Base-by-base conservation (phyloP, 176 grass and related monocot genomes). In the Stipa capillata region DNA sequence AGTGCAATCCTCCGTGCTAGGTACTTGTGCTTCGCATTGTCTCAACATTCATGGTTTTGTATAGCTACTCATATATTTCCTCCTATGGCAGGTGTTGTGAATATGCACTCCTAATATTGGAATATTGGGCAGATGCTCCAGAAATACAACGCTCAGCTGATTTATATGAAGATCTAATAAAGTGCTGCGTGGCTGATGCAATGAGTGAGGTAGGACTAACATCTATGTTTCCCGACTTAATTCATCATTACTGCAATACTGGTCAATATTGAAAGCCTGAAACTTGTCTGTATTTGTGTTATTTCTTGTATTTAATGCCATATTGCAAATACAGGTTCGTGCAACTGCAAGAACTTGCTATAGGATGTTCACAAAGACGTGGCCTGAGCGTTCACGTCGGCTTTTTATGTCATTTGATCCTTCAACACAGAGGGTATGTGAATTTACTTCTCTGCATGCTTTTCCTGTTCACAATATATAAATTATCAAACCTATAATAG, bases 121-220 rank as follows among this genome's bases (percentile, higher is more conserved):
- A 97, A 82, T 93, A 93, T 83, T 93, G 94, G 94, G 91, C 91
- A 48, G 94, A 97, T 89, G 91, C 91, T 65, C 91, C 78, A 74
- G 94, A 97, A 90, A 97, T 97, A 87, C 94, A 97, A 57, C 80
- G 81, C 23, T 85, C 91, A 75, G 88, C 88, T 77, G 94, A 93
- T 85, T 73, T 93, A 7, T 97, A 97, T 52, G 91, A 97, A 89
- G 88, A 97, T 79, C 35, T 93, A 63, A 93, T 97, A 84, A 97
- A 85, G 57, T 93, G 86, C 70, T 93, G 91, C 73, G 91, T 93
- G 52, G 81, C 86, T 54, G 94, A 93, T 91, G 91, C 94, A 85
- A 93, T 91, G 84, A 93, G 94, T 83, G 94, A 97, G 94, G 94
- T 93, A 74, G 59, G 51, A 49, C 54, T 76, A 49, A 3, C 83